These are phyloP conservation scores for Beauveria brongniartii DNA, from an alignment of 2,329 filamentous ascomycete species.

Conservation along the genomic window DNA sequence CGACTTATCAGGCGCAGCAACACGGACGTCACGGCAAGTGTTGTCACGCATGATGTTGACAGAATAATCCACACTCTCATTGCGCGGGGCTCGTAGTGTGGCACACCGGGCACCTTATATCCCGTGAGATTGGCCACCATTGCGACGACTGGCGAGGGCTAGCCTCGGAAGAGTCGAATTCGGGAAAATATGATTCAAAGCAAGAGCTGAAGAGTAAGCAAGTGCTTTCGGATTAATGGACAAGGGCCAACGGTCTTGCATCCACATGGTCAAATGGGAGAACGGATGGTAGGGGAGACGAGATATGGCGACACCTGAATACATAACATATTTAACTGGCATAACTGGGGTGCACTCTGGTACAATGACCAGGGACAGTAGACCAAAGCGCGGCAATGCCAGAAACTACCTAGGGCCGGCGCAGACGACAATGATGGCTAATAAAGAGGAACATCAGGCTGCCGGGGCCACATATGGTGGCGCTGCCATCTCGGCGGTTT, in stretches of 20 bases:
- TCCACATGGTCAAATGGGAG: background rate
- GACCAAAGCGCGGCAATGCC: background rate
- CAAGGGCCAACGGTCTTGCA: background rate
- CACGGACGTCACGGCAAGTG: slow-evolving; percentile 30
- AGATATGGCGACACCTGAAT: background rate
- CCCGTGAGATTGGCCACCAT: slow-evolving; percentile 8
- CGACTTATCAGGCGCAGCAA: slow-evolving; percentile 33
- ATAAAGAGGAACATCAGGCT: background rate
- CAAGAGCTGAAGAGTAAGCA: background rate
- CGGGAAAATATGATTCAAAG: background rate
- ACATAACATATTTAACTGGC: background rate
- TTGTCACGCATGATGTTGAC: slow-evolving; percentile 24
- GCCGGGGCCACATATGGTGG: background rate
- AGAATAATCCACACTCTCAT: slow-evolving; percentile 9
- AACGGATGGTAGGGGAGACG: background rate
- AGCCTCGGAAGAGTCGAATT: background rate
- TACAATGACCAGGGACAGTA: background rate
- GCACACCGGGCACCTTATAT: slow-evolving; percentile 8
- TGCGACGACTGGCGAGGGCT: background rate
- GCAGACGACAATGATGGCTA: background rate
- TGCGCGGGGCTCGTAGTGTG: slow-evolving; percentile 2
- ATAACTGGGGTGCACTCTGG: background rate
- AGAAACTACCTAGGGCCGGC: background rate
- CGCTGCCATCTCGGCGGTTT: slow-evolving; percentile 4
- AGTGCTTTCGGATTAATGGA: background rate